Evolutionary conservation across 371 early-diverging fungal genomes (phyloP).

Genomic region (Mucor piriformis): DNA sequence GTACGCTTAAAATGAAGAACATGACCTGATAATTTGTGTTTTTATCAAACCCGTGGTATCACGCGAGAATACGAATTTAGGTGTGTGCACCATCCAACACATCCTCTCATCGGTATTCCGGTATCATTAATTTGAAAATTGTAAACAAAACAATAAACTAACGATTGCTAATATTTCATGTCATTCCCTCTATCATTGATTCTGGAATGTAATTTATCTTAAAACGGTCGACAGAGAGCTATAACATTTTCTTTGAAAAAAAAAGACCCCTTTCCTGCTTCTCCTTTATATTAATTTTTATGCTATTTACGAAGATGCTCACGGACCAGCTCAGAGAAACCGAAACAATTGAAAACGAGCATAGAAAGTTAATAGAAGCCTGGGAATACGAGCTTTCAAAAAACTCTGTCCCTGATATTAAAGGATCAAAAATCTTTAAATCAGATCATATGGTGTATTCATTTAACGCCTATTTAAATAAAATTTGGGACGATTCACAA

Average conservation of each 20-base stretch:
- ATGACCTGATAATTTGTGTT: no score
- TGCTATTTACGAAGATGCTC: background rate
- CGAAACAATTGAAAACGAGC: conserved; percentile 1
- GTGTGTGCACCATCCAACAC: no score
- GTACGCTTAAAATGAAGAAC: no score
- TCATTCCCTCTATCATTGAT: background rate
- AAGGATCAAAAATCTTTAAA: background rate
- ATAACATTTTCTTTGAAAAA: background rate
- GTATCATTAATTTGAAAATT: no score
- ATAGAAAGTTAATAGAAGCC: conserved; percentile 2
- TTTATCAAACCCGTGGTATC: no score
- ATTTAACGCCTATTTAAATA: conserved; percentile 11
- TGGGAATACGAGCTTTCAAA: conserved; percentile 2
- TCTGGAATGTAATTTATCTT: conserved; percentile 14
- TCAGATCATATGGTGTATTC: conserved; percentile 2
- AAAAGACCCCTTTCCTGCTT: background rate
- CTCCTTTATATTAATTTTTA: background rate
- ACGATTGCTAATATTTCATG: background rate
- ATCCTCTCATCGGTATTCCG: no score
- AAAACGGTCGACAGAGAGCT: background rate
- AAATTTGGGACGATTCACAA: conserved; percentile 20
- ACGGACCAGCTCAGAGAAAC: background rate
- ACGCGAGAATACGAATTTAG: no score
- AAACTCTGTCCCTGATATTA: background rate
- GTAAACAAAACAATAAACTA: background rate